Evolutionary conservation across 306 rosid species (phyloP), one percentile per base, ranked within the genome.

Genomic region (Alnus rubra): DNA sequence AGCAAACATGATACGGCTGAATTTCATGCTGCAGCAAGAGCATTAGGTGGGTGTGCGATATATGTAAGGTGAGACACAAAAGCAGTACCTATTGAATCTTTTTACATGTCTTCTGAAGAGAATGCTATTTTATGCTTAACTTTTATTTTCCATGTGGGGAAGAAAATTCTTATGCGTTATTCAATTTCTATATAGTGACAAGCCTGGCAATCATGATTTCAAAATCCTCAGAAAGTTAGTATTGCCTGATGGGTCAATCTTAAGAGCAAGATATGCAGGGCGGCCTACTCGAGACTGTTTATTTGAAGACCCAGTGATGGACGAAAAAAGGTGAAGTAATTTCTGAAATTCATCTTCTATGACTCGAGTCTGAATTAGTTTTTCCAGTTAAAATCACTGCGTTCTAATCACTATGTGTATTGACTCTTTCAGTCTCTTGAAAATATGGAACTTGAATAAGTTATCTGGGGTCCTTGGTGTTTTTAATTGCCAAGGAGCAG

Each of bases 21-120:
- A 47, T 93, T 90, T 83, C 98, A 91, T 82, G 96, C 90, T 72
- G 92, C 94, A 81, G 91, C 94, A 68, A 89, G 98, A 87, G 98
- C 98, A 67, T 79, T 91, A 55, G 90, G 96, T 51, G 96, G 96
- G 42, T 89, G 96, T 83, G 89, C 94, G 10, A 82, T 89, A 45
- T 93, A 87, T 74, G 92, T 89, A 35, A 90, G 97, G 97, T 92
- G 76, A 81, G 56, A 33, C 77, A 64, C 63, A 76, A 51, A 10
- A 42, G 7, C 16, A 23, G 52, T 16, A 62, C 3, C 13, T 39
- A 10, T 35, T 53, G 48, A 59, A 59, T 67, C 12, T 13, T 23
- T 65, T 79, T 75, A 0, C 59, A 65, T 4, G 44, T 19, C n/a
- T 14, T 65, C 44, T 39, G 12, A 23, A 62, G 67, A 78, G 18